Base-by-base conservation (phyloP, 2,329 filamentous ascomycete genomes). In the Verticillium nonalfalfae region DNA sequence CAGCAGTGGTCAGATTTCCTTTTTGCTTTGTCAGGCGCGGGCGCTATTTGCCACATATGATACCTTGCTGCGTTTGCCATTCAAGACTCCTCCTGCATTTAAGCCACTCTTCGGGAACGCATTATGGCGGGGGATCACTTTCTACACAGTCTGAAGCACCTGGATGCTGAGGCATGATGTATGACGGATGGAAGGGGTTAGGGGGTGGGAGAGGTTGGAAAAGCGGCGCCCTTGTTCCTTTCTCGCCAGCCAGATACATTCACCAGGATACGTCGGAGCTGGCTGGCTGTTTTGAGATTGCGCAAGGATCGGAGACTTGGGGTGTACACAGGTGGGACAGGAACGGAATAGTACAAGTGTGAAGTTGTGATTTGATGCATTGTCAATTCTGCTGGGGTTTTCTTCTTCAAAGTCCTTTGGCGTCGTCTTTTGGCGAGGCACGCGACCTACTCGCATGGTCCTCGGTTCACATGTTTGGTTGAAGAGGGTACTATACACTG, bases 21-120 rank as follows among this genome's bases (percentile, higher is more conserved):
- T 52, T 4, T 31, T 31, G 21, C 5, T 31, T 52, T 52, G 45
- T 52, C 45, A 11, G 45, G 15, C 45, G 10, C 11, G n/a, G 45
- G 45, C 45, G 45, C 45, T 52, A 52, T 52, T 52, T 52, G 45
- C 45, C 64, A 71, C 70, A 66, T 69, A 70, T 64, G 70, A 72
- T 65, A 64, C 63, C 64, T 64, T 60, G 45, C 59, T 56, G 58
- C 61, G 54, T 56, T 56, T 56, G 26, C 54, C 55, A 10, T 56
- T 56, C 54, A 33, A n/a, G 31, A 33, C 54, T 56, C 31, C 3
- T 56, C 26, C 54, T 38, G 62, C 60, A 58, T 61, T 52, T 52
- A 6, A 18, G 13, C 45, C 6, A 11, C 18, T 52, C n/a, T 11
- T 52, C 21, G 45, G 18, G 13, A 52, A 21, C 18, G n/a, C 45